Conservation (phyloP, 176 grass and related monocot genomes). For the Oryza brachyantha region DNA sequence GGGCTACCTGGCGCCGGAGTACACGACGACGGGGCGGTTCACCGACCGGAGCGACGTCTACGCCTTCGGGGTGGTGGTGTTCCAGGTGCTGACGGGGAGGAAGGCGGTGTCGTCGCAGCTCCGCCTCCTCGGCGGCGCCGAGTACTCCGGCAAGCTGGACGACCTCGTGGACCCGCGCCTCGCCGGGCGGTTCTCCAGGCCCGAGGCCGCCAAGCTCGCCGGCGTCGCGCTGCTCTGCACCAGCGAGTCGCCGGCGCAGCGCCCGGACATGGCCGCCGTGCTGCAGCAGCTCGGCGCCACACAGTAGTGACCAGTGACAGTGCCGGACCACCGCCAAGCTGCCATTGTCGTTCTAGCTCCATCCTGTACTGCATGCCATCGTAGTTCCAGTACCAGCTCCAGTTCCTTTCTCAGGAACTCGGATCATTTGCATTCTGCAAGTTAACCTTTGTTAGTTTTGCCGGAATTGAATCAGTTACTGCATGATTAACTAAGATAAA, state of each 20-base stretch:
- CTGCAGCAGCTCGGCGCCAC: constrained; percentile 62
- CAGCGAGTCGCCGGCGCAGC: constrained; percentile 52
- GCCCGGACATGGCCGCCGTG: constrained; percentile 57
- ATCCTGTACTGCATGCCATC: neutral
- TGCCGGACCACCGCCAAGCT: too few relatives aligned
- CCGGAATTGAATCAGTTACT: neutral
- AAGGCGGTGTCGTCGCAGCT: constrained; percentile 45
- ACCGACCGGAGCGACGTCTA: constrained; percentile 79
- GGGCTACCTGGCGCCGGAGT: constrained; percentile 75
- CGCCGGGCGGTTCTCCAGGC: constrained; percentile 47
- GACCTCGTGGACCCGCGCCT: constrained; percentile 69
- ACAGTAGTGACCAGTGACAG: constrained; percentile 4
- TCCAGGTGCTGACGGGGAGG: constrained; percentile 65
- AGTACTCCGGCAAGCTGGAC: constrained; percentile 46
- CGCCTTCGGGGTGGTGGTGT: constrained; percentile 67
- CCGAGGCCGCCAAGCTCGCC: constrained; percentile 63
- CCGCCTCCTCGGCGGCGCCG: neutral
- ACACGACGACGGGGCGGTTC: constrained; percentile 72
- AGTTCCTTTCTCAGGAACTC: constrained; percentile 32
- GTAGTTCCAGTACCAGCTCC: neutral
- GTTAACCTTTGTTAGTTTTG: neutral
- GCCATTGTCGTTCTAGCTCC: neutral
- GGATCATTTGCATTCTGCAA: neutral
- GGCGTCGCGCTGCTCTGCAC: constrained; percentile 77
- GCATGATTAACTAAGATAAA: neutral